Base-by-base conservation (phyloP, 108 stramenopile species). In the Schizochytrium sp. region DNA sequence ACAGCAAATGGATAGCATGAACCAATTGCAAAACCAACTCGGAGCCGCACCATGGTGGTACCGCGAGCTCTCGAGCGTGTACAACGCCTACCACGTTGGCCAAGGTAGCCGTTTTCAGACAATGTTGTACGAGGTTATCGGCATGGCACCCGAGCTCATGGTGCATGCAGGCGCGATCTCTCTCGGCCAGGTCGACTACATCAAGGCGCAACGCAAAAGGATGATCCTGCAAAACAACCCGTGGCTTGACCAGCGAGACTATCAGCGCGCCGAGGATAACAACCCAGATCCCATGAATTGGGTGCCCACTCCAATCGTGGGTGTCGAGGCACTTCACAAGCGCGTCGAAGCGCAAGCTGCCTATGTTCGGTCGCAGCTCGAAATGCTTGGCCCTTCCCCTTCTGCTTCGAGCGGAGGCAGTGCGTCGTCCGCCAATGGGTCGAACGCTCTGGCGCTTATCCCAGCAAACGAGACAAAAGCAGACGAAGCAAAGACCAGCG, bases 271-370 rank as follows among this genome's bases (percentile, higher is more conserved):
- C 2, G 76, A 83, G 51, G 76, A 83, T 23, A 83, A 83, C 45
- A 83, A 83, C n/a, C 76, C 76, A 34, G 76, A 83, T 23, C 76
- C 76, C 19, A 83, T 83, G 48, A 83, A 83, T 23, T 83, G 76
- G 76, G 51, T 83, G 0, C 76, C 76, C 10, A 45, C 76, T 8
- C 76, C 76, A 6, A 47, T 83, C 48, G 51, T 83, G 6, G 76
- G 76, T 23, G 51, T 83, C 51, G 76, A 83, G 48, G 51, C 45
- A 6, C 51, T 83, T 47, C 48, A 83, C 48, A 53, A 47, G 76
- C 76, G 76, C 28, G 76, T 83, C 2, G 76, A 83, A 23, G 48
- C 51, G 16, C 76, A 83, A 45, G 76, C 48, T 53, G 76, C 51
- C 28, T 83, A 83, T 34, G 76, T 83, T 8, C 76, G 76, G 8